Conservation (phyloP, 2,329 filamentous ascomycete genomes). For the Neofusicoccum ribis region DNA sequence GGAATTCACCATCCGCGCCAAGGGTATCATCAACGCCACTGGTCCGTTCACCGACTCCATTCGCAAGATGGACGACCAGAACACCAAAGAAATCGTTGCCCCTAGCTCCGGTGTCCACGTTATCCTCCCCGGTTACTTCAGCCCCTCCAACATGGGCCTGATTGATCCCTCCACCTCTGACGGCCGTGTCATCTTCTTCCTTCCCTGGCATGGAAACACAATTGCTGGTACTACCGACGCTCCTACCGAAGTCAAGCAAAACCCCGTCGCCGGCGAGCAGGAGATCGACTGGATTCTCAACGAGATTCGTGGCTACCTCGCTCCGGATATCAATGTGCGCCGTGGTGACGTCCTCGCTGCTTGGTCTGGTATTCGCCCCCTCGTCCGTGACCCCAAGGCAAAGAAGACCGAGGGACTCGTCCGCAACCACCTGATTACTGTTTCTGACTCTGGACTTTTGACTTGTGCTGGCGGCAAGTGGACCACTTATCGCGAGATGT, state of each 20-base stretch:
- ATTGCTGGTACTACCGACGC: conserved; percentile 88
- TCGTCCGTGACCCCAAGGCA: conserved; percentile 83
- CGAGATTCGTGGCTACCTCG: conserved; percentile 78
- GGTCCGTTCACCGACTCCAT: conserved; percentile 86
- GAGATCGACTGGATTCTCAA: conserved; percentile 87
- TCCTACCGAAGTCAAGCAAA: conserved; percentile 68
- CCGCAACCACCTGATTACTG: conserved; percentile 79
- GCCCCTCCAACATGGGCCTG: conserved; percentile 80
- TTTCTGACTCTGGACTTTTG: conserved; percentile 75
- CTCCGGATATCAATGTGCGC: conserved; percentile 81
- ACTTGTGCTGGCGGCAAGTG: conserved; percentile 89
- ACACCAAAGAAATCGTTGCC: conserved; percentile 74
- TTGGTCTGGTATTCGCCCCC: conserved; percentile 83
- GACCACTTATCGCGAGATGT: conserved; percentile 93
- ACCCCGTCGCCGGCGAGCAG: conserved; percentile 76
- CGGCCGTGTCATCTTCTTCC: conserved; percentile 88
- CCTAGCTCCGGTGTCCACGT: conserved; percentile 85
- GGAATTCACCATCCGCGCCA: conserved; percentile 72
- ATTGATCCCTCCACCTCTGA: conserved; percentile 86
- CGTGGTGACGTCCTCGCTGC: conserved; percentile 85
- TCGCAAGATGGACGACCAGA: conserved; percentile 77
- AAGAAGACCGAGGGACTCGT: conserved; percentile 85
- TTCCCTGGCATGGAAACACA: conserved; percentile 90
- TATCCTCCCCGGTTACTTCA: conserved; percentile 84
- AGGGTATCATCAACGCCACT: conserved; percentile 84